Percentiles rank a stretch among this genome's conserved stretches.
These are phyloP conservation scores for Sarocladium brachiariae DNA, from an alignment of 2,329 filamentous ascomycete species.

Conservation along the genomic window DNA sequence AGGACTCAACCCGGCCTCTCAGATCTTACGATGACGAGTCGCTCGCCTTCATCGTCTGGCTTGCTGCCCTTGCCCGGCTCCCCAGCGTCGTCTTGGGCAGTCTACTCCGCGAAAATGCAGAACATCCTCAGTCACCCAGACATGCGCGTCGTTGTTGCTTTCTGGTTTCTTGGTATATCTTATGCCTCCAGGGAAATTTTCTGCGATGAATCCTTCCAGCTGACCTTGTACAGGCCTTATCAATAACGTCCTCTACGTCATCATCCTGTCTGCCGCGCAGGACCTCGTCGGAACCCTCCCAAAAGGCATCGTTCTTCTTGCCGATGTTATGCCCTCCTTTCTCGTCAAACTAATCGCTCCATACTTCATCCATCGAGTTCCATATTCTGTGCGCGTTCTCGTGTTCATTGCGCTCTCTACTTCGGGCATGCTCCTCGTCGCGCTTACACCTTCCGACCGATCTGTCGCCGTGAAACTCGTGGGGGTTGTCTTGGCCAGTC, in stretches of 20 bases:
- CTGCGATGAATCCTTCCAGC: background rate
- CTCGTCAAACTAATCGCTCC: conserved; percentile 80
- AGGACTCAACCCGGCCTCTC: background rate
- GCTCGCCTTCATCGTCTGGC: conserved; percentile 34
- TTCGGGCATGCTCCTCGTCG: conserved; percentile 84
- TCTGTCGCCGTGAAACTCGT: conserved; percentile 70
- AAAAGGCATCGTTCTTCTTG: conserved; percentile 87
- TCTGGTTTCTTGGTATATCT: conserved; percentile 82
- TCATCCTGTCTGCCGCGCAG: conserved; percentile 90
- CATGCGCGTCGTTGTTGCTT: conserved; percentile 66
- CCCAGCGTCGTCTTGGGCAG: conserved; percentile 62
- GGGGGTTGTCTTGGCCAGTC: conserved; percentile 76
- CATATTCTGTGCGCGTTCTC: conserved; percentile 69
- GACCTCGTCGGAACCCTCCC: conserved; percentile 91
- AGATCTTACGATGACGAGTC: conserved; percentile 25
- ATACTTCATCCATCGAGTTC: conserved; percentile 85
- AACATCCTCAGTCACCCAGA: conserved; percentile 61
- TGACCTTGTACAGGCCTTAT: conserved; percentile 44
- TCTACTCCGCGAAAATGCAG: conserved; percentile 60
- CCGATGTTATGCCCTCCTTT: conserved; percentile 87
- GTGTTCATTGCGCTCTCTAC: conserved; percentile 69
- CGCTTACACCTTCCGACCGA: conserved; percentile 61
- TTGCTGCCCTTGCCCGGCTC: conserved; percentile 52
- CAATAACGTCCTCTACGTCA: conserved; percentile 96
- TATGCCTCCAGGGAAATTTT: background rate